Evolutionary conservation across 2,329 filamentous ascomycete species (phyloP).

Genomic region (Penicillium capsulatum): DNA sequence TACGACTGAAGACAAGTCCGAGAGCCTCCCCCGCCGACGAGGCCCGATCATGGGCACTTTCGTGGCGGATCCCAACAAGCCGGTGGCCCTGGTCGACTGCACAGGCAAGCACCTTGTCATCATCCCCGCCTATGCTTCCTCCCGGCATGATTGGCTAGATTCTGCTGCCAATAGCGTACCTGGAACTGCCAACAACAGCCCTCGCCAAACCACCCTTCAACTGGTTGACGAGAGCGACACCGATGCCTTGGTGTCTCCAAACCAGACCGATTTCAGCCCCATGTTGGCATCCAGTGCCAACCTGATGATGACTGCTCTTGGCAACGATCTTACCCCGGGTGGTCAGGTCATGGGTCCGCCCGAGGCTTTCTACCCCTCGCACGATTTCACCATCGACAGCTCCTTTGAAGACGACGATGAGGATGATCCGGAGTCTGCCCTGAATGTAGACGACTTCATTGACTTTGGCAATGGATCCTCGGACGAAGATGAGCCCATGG

Average conservation of each 20-base stretch:
- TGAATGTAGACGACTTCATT: slow-evolving; percentile 68
- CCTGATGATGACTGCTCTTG: slow-evolving; percentile 73
- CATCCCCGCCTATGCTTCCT: slow-evolving; percentile 46
- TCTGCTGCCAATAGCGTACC: slow-evolving; percentile 40
- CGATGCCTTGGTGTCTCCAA: slow-evolving; percentile 40
- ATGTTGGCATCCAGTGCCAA: slow-evolving; percentile 66
- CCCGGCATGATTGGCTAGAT: slow-evolving; percentile 45
- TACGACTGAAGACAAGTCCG: slow-evolving; percentile 36
- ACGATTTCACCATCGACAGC: slow-evolving; percentile 54
- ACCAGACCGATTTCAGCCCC: slow-evolving; percentile 43
- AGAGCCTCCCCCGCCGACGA: slow-evolving; percentile 36
- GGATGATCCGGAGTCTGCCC: slow-evolving; percentile 59
- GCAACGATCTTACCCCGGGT: slow-evolving; percentile 46
- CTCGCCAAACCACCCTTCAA: slow-evolving; percentile 37
- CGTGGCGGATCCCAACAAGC: slow-evolving; percentile 46
- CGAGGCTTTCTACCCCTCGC: slow-evolving; percentile 71
- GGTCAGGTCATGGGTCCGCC: slow-evolving; percentile 67
- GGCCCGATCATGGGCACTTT: slow-evolving; percentile 48
- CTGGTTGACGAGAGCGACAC: slow-evolving; percentile 45
- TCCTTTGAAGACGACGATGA: slow-evolving; percentile 59
- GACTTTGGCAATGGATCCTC: slow-evolving; percentile 59
- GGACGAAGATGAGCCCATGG: slow-evolving; percentile 51
- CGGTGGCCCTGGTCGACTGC: slow-evolving; percentile 46
- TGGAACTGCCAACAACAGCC: slow-evolving; percentile 43
- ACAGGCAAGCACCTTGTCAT: slow-evolving; percentile 48